These are phyloP conservation scores for Pinus tabuliformis DNA, from an alignment of 75 land plant genomes.

Conservation along the genomic window DNA sequence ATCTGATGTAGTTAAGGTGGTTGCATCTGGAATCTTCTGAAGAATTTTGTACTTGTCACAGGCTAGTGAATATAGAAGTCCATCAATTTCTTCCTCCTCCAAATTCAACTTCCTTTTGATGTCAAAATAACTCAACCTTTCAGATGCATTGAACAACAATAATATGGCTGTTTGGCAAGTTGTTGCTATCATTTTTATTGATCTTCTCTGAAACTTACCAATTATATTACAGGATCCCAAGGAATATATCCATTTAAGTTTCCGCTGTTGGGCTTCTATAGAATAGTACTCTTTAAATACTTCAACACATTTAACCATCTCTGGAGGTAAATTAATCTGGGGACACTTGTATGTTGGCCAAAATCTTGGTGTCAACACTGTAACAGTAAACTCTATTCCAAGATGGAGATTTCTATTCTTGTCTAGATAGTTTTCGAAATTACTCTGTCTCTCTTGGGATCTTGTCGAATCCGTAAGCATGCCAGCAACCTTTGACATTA, in stretches of 20 bases:
- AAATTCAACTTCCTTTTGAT: slow-evolving; percentile 78
- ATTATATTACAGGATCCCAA: slow-evolving; percentile 75
- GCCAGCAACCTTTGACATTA: neutral
- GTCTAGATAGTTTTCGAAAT: neutral
- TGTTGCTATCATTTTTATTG: too few relatives aligned
- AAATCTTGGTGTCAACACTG: slow-evolving; percentile 84
- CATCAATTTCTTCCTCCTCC: slow-evolving; percentile 74
- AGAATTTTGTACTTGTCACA: slow-evolving; percentile 84
- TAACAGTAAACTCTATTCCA: slow-evolving; percentile 87
- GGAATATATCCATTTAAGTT: slow-evolving; percentile 88
- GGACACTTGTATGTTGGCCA: slow-evolving; percentile 93
- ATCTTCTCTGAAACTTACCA: slow-evolving; percentile 3
- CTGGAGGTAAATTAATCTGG: slow-evolving; percentile 78
- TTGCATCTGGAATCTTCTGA: slow-evolving; percentile 64
- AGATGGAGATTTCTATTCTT: slow-evolving; percentile 42
- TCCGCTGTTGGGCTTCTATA: slow-evolving; percentile 71
- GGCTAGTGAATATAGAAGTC: slow-evolving; percentile 79
- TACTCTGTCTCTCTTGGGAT: slow-evolving; percentile 22
- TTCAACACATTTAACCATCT: slow-evolving; percentile 88
- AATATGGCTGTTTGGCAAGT: too few relatives aligned
- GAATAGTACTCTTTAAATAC: slow-evolving; percentile 73
- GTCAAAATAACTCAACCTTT: slow-evolving; percentile 76
- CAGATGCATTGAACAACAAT: slow-evolving; percentile 19
- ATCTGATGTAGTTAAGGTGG: slow-evolving; percentile 61
- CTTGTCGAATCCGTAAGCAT: slow-evolving; percentile 64